phyloP scores from a whole-genome alignment of 2,329 filamentous ascomycete species.

The Leptographium galeiforme region DNA sequence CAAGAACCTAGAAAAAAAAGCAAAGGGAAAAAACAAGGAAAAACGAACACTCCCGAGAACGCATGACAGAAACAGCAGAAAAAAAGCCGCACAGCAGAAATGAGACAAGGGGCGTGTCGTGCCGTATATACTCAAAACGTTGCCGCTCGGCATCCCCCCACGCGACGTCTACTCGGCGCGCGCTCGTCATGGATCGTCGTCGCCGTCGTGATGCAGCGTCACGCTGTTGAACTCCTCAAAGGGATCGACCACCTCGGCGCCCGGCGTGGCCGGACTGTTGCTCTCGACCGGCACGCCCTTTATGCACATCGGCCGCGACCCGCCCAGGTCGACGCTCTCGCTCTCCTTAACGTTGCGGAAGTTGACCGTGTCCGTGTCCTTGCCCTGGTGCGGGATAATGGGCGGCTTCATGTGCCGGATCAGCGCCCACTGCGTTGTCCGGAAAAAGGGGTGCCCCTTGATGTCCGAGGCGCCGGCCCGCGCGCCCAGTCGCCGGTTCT shows the following conservation, averaged over 20 bases:
- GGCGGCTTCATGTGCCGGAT: slow-evolving; percentile 97
- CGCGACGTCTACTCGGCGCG: slow-evolving; percentile 7
- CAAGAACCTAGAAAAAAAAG: background rate
- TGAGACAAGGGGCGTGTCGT: background rate
- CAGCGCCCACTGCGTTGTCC: slow-evolving; percentile 88
- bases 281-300: slow-evolving; percentile 78
- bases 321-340: slow-evolving; percentile 76
- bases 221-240: slow-evolving; percentile 99
- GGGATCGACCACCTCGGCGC: slow-evolving; percentile 66
- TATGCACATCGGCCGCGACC: slow-evolving; percentile 35
- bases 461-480: slow-evolving; percentile 94
- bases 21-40: too few species aligned
- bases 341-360: slow-evolving; percentile 98
- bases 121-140: background rate
- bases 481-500: slow-evolving; percentile 82
- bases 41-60: background rate
- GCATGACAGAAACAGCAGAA: background rate
- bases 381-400: slow-evolving; percentile 83
- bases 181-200: slow-evolving; percentile 39
- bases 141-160: background rate
- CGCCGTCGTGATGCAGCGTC: slow-evolving; percentile 90
- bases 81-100: background rate
- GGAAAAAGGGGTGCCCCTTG: slow-evolving; percentile 92
- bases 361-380: slow-evolving; percentile 86
- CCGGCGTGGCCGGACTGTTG: slow-evolving; percentile 67